Conservation (phyloP, 164 flowering plant species). For the Kalanchoe fedtschenkoi region DNA sequence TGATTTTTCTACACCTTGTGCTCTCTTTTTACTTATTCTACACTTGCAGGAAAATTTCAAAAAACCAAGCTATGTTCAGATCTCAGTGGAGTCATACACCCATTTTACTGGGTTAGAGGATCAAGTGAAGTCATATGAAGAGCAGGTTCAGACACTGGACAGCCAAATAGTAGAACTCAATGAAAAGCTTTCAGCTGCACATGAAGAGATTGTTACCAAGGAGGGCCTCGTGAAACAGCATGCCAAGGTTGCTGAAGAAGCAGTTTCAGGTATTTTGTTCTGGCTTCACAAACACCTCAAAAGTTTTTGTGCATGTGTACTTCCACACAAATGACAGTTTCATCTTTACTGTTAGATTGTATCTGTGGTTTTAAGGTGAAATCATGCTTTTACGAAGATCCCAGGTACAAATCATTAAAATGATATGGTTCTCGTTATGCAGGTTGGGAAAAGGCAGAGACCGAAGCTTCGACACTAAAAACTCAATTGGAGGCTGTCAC, state of each 20-base stretch:
- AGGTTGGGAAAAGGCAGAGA: conserved; percentile 99
- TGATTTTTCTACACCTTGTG: too few relatives aligned
- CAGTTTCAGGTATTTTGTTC: conserved; percentile 47
- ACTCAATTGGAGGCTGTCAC: conserved; percentile 86
- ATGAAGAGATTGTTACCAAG: conserved; percentile 50
- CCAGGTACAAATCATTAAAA: not conserved
- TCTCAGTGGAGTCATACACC: conserved; percentile 69
- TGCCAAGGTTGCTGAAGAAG: conserved; percentile 85
- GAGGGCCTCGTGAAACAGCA: conserved; percentile 68
- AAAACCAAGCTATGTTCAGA: conserved; percentile 68
- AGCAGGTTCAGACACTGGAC: conserved; percentile 16
- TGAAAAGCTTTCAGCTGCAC: conserved; percentile 44
- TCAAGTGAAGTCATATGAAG: conserved; percentile 48
- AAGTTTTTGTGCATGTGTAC: not conserved
- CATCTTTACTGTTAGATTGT: not conserved
- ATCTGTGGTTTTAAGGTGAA: not conserved
- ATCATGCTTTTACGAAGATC: not conserved
- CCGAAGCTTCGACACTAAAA: conserved; percentile 82
- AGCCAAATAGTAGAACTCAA: conserved; percentile 30
- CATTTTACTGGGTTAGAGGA: conserved; percentile 75
- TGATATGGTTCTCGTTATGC: conserved; percentile 6
- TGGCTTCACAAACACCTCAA: not conserved
- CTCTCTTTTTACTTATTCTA: not conserved
- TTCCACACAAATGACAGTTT: not conserved
- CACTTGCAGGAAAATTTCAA: conserved; percentile 48